A percentile compares a stretch with the other conserved stretches of the same genome.
phyloP scores from a whole-genome alignment of 306 rosid species.

The Notholithocarpus densiflorus region DNA sequence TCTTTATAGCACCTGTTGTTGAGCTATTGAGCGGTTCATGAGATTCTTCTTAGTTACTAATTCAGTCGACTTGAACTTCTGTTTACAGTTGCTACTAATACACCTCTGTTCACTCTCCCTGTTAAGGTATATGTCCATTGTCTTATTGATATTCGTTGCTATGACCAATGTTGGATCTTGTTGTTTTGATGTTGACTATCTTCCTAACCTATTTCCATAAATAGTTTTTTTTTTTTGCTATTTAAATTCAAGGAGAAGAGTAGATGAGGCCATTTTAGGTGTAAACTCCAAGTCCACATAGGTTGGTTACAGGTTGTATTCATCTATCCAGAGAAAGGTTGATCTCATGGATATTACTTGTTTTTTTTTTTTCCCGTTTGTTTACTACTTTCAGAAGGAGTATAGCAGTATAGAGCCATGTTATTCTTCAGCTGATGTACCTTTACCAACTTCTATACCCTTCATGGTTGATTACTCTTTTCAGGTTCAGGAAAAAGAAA shows the following conservation, averaged over 20 bases:
- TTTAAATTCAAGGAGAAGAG: too few species aligned
- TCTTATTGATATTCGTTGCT: neutral
- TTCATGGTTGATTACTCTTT: slow-evolving; percentile 33
- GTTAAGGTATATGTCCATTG: slow-evolving; percentile 5
- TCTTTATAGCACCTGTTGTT: slow-evolving; percentile 2
- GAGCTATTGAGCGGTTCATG: neutral
- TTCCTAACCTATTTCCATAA: neutral
- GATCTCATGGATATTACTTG: neutral
- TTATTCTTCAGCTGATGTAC: slow-evolving; percentile 16
- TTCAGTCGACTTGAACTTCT: slow-evolving; percentile 1
- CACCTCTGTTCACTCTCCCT: slow-evolving; percentile 4
- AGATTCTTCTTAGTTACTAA: neutral
- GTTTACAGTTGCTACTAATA: slow-evolving; percentile 12
- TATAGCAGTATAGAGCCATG: slow-evolving; percentile 11
- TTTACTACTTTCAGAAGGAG: slow-evolving; percentile 31
- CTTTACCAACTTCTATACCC: slow-evolving; percentile 5
- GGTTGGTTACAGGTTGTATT: neutral
- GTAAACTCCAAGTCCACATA: neutral
- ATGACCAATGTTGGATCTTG: neutral
- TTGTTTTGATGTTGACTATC: neutral
- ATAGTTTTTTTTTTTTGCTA: too few species aligned
- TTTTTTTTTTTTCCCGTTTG: slow-evolving; percentile 6
- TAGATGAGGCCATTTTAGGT: too few species aligned
- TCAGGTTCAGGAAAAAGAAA: slow-evolving; percentile 42
- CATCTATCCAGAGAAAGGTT: neutral